Base-by-base conservation (phyloP, 2,329 filamentous ascomycete species). In the Clonostachys rosea region DNA sequence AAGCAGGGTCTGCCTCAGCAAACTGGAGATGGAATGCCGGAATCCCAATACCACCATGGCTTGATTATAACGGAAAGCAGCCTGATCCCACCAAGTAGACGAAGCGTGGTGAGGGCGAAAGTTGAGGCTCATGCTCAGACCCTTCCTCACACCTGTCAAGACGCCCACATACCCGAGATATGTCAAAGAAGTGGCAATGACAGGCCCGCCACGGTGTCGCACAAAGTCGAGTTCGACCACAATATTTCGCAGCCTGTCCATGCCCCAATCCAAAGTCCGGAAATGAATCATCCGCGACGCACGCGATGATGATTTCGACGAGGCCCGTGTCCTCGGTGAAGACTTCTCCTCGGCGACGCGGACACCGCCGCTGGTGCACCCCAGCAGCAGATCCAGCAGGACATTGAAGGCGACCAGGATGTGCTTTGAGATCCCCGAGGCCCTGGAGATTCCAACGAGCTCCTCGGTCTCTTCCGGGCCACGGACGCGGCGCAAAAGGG, bases 321-420 rank as follows among this genome's bases (percentile, higher is more conserved):
- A 12, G 4, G 6, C 17, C 24, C 16, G 20, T 7, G 14, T 14
- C 33, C 44, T n/a, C 34, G 36, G 3, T 43, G 20, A 12, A 20
- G n/a, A 14, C 3, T 34, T 33, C 11, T 43, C 20, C 12, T 12
- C 20, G 14, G 54, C 49, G 0, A 59, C 2, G 2, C 62, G 54
- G 1, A 57, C 60, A 1, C 64, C 67, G 5, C 66, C 66, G 42
- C 79, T 84, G 2, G 83, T 86, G 57, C 84, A 87, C 3, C 83
- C 83, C 63, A 87, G 75, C 35, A 87, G 66, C 6, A 79, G 63
- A 54, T 87, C 84, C 2, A 87, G 67, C 2, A 86, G 62, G 2
- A 80, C 78, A 53, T 87, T 87, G 54, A 84, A 74, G 4, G 75
- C 74, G 4, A 87, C 74, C 0, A 87, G 66, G 1, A 86, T 61